A percentile compares a stretch with the other conserved stretches of the same genome.
phyloP scores from a whole-genome alignment of 805 yeast species.

The Wickerhamiella allomyrinae region DNA sequence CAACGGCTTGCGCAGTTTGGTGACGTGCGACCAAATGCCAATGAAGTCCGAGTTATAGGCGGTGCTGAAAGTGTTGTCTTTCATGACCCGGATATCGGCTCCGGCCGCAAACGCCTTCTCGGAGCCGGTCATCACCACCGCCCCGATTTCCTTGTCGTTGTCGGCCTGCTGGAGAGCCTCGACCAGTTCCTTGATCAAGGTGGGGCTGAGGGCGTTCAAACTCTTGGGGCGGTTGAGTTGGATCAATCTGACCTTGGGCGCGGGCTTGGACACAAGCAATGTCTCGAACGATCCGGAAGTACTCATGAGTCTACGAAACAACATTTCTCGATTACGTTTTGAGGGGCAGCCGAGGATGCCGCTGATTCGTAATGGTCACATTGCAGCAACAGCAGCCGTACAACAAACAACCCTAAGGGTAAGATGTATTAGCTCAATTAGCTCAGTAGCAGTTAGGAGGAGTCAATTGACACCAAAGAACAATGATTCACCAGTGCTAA shows the following conservation, averaged over 20 bases:
- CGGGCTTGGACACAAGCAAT: slow-evolving; percentile 28
- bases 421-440: too few relatives aligned
- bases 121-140: slow-evolving; percentile 35
- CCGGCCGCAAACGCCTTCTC: slow-evolving; percentile 41
- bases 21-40: slow-evolving; percentile 29
- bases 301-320: slow-evolving; percentile 1
- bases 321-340: too few relatives aligned
- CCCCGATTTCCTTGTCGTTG: slow-evolving; percentile 28
- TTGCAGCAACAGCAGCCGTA: too few relatives aligned
- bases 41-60: slow-evolving; percentile 27
- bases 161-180: slow-evolving; percentile 27
- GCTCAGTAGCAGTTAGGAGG: too few relatives aligned
- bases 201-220: slow-evolving; percentile 29
- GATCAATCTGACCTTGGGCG: slow-evolving; percentile 28
- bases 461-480: too few relatives aligned
- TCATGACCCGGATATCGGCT: slow-evolving; percentile 42
- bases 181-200: slow-evolving; percentile 27
- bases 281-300: slow-evolving; percentile 23
- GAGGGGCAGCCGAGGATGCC: too few relatives aligned
- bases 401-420: too few relatives aligned
- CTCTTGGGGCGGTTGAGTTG: slow-evolving; percentile 33
- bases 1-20: slow-evolving; percentile 32
- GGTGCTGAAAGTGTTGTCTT: slow-evolving; percentile 26
- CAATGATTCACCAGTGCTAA: too few relatives aligned
- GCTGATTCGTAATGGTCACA: too few relatives aligned